Base-by-base conservation (phyloP, 139 green algal species). In the Mesotaenium endlicherianum region DNA sequence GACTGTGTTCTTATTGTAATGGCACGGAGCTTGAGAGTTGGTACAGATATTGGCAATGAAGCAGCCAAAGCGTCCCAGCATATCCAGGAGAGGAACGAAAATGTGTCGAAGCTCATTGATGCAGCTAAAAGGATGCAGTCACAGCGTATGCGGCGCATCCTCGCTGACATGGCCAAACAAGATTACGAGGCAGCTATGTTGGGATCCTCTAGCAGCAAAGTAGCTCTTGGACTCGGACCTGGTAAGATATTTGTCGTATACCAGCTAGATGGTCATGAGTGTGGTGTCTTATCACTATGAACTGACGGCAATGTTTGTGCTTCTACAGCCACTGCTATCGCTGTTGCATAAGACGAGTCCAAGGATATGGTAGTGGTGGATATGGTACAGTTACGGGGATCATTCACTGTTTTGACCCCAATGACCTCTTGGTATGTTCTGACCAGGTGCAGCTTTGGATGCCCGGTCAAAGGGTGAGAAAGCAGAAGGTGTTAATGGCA, bases 91-190 rank as follows among this genome's bases (percentile, higher is more conserved):
- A 39, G 57, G 2, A 1, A 11, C 34, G n/a, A 2, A 68, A 30
- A 68, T 20, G 57, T 31, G 57, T 0, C n/a, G 34, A 82, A 75
- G 42, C 75, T 82, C 20, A 82, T 82, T 30, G 75, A 82, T 26
- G 75, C 75, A 36, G 75, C 75, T 14, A 82, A 82, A 30, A 75
- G 30, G 5, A 82, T 64, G 40, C 75, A 82, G 75, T 26, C 40
- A 26, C 57, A 50, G 11, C n/a, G 50, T 8, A 11, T 82, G 75
- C 45, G 45, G 38, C 43, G 44, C n/a, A 82, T 71, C 39, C n/a
- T 82, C 38, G 11, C 26, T 26, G 75, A 82, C 1, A 82, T 82
- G 42, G 38, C 39, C 41, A 80, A 80, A 1, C 71, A 71, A 43
- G n/a, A 30, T 11, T 34, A 40, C 26, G 50, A 75, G 45, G 41